Base-by-base conservation (phyloP, 495 filamentous ascomycete genomes). In the Penicillium subrubescens region DNA sequence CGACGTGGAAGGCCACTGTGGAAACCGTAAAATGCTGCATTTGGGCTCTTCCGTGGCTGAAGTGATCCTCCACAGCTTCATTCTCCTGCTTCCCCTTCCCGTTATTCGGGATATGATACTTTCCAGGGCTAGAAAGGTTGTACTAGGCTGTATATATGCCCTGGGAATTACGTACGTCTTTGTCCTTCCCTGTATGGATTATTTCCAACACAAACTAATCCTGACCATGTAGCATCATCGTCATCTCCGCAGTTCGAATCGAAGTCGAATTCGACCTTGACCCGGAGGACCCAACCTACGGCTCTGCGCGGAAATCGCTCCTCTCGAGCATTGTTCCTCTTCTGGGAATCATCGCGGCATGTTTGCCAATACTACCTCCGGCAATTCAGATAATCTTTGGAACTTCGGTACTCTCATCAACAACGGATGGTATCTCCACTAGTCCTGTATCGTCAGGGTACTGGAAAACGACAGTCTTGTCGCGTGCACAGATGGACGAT, bases 311-410 rank as follows among this genome's bases (percentile, higher is more conserved):
- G n/a, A 65, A 50, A 46, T 73, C 71, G 14, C 58, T 69, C 5
- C 33, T 73, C 0, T 62, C 69, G 2, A 63, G 60, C 31, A 31
- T 64, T n/a, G 48, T 62, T 0, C 54, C 56, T 4, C 35, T 66
- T 2, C 17, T 73, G 6, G 71, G 66, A 8, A 66, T 73, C 27
- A 71, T 71, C 19, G 56, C 57, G 2, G 64, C 69, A 14, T 71
- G 64, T 55, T 53, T 73, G 6, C 71, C 71, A 14, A 56, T 59
- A 0, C 37, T 69, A 6, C 27, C 63, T 12, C 63, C 71, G 11
- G 43, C 52, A 0, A 59, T 63, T 10, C 31, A 62, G 41, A 46
- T 8, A 31, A n/a, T 64, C 2, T 65, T 54, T 17, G 25, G 67
- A 41, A 53, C 48, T 5, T 44, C 57, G 1, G 19, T 60, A 0